phyloP scores from a whole-genome alignment of 352 stramenopile species.

The Vaucheria bursata region DNA sequence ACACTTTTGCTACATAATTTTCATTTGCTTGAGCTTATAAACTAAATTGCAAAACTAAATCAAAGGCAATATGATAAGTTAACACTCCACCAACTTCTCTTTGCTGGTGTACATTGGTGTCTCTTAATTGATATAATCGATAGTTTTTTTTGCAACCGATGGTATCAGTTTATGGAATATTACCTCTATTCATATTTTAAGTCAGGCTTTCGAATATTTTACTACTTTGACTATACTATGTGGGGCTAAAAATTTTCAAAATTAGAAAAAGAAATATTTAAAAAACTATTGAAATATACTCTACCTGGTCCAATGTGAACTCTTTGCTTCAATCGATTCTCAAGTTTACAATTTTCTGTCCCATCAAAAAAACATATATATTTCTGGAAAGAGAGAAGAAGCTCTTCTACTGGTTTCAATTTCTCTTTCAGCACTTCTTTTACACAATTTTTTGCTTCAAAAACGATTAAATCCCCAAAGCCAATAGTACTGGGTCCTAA shows the following conservation, averaged over 20 bases:
- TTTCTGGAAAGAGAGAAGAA: neutral
- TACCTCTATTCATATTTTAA: neutral
- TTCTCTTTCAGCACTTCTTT: neutral
- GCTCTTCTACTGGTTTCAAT: neutral
- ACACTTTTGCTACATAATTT: too few relatives aligned
- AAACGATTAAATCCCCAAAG: slow-evolving; percentile 65
- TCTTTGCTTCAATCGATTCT: neutral
- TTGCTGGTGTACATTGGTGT: too few relatives aligned
- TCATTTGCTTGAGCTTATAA: neutral
- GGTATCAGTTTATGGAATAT: too few relatives aligned
- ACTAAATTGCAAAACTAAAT: neutral
- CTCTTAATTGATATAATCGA: neutral
- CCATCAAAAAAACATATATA: neutral
- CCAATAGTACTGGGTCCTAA: slow-evolving; percentile 71
- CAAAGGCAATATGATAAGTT: neutral
- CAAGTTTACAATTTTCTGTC: neutral
- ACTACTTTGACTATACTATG: neutral
- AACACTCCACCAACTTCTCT: too few relatives aligned
- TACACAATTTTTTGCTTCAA: slow-evolving; percentile 55
- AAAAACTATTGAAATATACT: neutral
- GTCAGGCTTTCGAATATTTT: neutral
- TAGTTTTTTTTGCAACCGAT: too few relatives aligned
- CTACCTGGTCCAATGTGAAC: neutral
- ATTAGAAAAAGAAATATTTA: too few relatives aligned
- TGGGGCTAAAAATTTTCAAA: neutral